Percentiles rank a stretch among this genome's conserved stretches.
Conservation (phyloP, 2,329 filamentous ascomycete species). For the Alternaria tenuissima region DNA sequence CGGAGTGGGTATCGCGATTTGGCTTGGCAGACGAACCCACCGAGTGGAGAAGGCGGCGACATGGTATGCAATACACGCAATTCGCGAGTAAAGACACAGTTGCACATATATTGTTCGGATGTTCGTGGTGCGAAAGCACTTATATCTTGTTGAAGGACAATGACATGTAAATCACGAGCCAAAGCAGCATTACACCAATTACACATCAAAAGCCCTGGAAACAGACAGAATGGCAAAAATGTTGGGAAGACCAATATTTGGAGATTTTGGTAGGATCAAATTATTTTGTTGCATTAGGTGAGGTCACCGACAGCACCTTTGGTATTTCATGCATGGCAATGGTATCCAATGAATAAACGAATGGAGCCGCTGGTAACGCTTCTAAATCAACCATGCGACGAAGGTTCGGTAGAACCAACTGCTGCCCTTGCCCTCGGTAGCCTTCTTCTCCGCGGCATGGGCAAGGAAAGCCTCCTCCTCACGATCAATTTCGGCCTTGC, state of each 20-base stretch:
- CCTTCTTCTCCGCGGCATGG: constrained; percentile 55
- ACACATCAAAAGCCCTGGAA: neutral
- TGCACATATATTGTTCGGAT: neutral
- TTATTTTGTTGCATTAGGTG: neutral
- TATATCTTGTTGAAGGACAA: neutral
- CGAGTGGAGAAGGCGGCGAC: no score
- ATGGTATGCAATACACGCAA: neutral
- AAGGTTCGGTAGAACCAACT: constrained; percentile 67
- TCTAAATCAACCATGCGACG: constrained; percentile 68
- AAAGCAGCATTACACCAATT: neutral
- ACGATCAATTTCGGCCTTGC: constrained; percentile 76
- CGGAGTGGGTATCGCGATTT: neutral
- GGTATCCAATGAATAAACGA: constrained; percentile 4
- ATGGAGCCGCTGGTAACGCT: neutral
- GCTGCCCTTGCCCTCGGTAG: constrained; percentile 45
- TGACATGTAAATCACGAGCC: neutral
- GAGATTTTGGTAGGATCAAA: neutral
- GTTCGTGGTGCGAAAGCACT: neutral
- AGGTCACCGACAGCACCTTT: neutral
- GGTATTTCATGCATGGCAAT: constrained; percentile 1
- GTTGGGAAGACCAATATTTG: neutral
- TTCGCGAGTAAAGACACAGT: neutral
- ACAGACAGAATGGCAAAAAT: neutral
- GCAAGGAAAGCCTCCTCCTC: constrained; percentile 76
- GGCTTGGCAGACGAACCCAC: neutral